Conservation (phyloP, 2,329 filamentous ascomycete genomes). For the Calonectria crousiana region DNA sequence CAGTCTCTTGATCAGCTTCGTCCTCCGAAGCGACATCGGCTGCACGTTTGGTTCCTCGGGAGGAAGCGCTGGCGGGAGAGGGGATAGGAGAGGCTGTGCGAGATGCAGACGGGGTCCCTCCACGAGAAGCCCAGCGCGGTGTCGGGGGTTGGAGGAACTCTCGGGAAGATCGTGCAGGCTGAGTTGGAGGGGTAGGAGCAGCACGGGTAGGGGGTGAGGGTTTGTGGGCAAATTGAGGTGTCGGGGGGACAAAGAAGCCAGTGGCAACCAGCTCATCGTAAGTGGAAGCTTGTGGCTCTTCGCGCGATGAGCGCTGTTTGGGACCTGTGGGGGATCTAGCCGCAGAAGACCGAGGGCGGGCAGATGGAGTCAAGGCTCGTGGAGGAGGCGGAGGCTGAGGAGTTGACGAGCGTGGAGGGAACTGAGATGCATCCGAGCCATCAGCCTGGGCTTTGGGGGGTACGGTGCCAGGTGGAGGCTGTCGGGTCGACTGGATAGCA, state of each 20-base stretch:
- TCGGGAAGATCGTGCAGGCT: constrained; percentile 29
- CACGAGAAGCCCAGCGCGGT: constrained; percentile 45
- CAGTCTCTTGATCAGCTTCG: constrained; percentile 42
- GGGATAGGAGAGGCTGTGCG: constrained; percentile 40
- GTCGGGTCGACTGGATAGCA: constrained; percentile 68
- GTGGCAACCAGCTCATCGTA: constrained; percentile 43
- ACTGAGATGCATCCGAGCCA: background rate
- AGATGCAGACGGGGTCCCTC: constrained; percentile 37
- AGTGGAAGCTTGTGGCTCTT: constrained; percentile 35
- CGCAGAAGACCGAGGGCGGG: constrained; percentile 26
- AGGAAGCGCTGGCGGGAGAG: constrained; percentile 51
- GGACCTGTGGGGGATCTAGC: constrained; percentile 27
- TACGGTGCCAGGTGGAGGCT: constrained; percentile 48
- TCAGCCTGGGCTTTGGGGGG: constrained; percentile 20
- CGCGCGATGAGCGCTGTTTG: constrained; percentile 24
- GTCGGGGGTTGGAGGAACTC: constrained; percentile 35
- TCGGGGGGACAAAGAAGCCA: constrained; percentile 41
- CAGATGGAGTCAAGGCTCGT: constrained; percentile 27
- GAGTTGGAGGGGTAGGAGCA: constrained; percentile 36
- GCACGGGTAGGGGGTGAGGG: constrained; percentile 36
- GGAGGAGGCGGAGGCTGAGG: constrained; percentile 27
- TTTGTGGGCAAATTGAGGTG: constrained; percentile 30
- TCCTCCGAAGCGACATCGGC: constrained; percentile 53
- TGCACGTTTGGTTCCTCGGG: constrained; percentile 65
- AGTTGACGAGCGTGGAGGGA: constrained; percentile 29